These are phyloP conservation scores for Lichtheimia hyalospora DNA, from an alignment of 371 early-diverging fungal genomes.

Conservation along the genomic window DNA sequence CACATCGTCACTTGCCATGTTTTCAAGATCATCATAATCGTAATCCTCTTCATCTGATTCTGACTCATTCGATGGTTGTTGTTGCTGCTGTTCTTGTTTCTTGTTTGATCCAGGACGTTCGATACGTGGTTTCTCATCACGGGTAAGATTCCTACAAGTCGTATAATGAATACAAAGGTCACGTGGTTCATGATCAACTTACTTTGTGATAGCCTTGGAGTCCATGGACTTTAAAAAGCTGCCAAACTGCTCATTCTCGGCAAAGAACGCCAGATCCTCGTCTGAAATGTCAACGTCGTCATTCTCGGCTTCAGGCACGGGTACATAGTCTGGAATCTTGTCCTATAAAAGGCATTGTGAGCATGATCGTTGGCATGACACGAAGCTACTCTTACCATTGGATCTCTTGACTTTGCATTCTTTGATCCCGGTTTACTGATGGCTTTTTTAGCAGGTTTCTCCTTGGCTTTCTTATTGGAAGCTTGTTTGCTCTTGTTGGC, in stretches of 20 bases:
- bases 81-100: background rate
- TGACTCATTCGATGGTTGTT: conserved; percentile 2
- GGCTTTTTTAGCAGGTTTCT: background rate
- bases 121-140: conserved; percentile 17
- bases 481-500: background rate
- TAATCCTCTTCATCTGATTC: conserved; percentile 48
- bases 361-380: background rate
- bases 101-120: background rate
- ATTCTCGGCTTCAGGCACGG: conserved; percentile 19
- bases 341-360: background rate
- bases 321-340: conserved; percentile 9
- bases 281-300: conserved; percentile 59
- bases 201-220: conserved; percentile 42
- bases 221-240: conserved; percentile 27
- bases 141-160: background rate
- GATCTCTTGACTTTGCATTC: conserved; percentile 6
- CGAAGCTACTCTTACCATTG: background rate
- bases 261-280: conserved; percentile 64
- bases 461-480: background rate
- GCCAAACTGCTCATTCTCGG: conserved; percentile 25
- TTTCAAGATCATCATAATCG: conserved; percentile 36
- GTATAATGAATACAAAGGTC: background rate
- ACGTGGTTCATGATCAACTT: background rate
- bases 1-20: background rate
- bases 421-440: background rate